Percentiles rank a stretch among this genome's conserved stretches.
These are phyloP conservation scores for Rhizopus stolonifer DNA, from an alignment of 371 early-diverging fungal species.

Conservation along the genomic window DNA sequence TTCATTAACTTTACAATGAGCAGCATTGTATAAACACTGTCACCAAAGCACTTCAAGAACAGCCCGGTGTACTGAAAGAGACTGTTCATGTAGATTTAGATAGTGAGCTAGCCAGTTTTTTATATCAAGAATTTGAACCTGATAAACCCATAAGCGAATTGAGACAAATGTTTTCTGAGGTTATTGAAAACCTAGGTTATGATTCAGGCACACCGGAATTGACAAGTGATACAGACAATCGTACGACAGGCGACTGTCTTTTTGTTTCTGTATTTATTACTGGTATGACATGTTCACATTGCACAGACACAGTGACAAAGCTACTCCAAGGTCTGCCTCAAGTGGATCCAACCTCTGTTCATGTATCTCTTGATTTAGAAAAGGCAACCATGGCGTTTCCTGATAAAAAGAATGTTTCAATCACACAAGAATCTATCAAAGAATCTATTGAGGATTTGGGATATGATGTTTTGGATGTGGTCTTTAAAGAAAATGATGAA, in stretches of 20 bases:
- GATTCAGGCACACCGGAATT: conserved; percentile 19
- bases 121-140: neutral
- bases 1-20: neutral
- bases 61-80: conserved; percentile 10
- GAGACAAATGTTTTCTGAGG: conserved; percentile 12
- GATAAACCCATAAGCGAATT: conserved; percentile 5
- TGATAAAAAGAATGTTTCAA: neutral
- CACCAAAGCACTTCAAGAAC: conserved; percentile 22
- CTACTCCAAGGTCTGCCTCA: conserved; percentile 54
- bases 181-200: conserved; percentile 39
- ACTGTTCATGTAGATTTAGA: conserved; percentile 31
- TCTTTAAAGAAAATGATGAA: neutral
- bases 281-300: conserved; percentile 89
- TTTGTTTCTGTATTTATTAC: conserved; percentile 35
- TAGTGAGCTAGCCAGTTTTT: conserved; percentile 19
- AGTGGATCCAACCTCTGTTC: conserved; percentile 46
- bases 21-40: conserved; percentile 28
- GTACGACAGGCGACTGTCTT: neutral
- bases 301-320: conserved; percentile 71
- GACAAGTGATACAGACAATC: neutral
- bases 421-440: conserved; percentile 31
- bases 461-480: conserved; percentile 49
- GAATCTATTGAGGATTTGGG: conserved; percentile 65
- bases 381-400: conserved; percentile 40
- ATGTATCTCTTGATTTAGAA: conserved; percentile 45